These are phyloP conservation scores for Aspergillus funiculosus DNA, from an alignment of 495 filamentous ascomycete species.

Conservation along the genomic window DNA sequence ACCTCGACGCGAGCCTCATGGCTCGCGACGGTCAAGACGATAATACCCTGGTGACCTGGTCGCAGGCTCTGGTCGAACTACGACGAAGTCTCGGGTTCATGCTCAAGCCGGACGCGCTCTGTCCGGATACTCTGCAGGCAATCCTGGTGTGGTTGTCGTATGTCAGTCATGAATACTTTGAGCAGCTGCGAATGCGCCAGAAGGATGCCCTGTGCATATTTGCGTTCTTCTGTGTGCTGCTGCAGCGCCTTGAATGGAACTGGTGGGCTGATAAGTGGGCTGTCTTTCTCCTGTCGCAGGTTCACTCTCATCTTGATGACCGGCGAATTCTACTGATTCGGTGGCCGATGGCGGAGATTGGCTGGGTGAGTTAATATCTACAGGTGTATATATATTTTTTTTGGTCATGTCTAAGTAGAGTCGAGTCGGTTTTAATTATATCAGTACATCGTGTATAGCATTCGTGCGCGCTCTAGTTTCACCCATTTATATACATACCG, in stretches of 20 bases:
- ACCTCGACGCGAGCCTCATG: too few relatives aligned
- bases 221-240: background rate
- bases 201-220: background rate
- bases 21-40: too few relatives aligned
- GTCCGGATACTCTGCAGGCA: background rate
- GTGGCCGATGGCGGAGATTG: background rate
- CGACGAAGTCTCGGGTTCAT: background rate
- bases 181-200: background rate
- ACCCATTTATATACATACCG: too few relatives aligned
- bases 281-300: background rate
- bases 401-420: too few relatives aligned
- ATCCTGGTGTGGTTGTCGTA: background rate
- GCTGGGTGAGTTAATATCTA: too few relatives aligned
- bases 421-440: too few relatives aligned
- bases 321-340: background rate
- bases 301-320: background rate
- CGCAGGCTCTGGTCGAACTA: background rate
- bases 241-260: background rate
- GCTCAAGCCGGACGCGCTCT: too few relatives aligned
- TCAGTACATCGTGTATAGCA: too few relatives aligned
- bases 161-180: background rate
- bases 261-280: background rate
- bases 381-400: too few relatives aligned
- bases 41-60: background rate
- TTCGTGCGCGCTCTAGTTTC: too few relatives aligned